Conservation (phyloP, 306 rosid genomes). For the Casuarina cunninghamiana region DNA sequence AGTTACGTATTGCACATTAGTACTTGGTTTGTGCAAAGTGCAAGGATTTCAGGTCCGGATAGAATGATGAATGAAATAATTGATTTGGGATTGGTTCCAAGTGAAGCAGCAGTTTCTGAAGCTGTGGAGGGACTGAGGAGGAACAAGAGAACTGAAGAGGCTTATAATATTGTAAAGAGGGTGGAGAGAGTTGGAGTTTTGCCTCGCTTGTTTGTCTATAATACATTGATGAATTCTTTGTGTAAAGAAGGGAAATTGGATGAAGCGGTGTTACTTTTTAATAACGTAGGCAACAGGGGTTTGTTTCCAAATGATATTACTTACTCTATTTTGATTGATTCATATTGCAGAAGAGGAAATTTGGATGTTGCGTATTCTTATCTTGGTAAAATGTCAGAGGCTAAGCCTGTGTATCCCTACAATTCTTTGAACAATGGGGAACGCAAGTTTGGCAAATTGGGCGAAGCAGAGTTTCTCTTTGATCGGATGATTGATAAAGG, state of each 20-base stretch:
- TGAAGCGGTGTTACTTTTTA: conserved; percentile 66
- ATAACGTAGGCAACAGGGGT: conserved; percentile 44
- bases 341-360: conserved; percentile 69
- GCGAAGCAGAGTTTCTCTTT: conserved; percentile 54
- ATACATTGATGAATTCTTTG: conserved; percentile 70
- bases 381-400: conserved; percentile 58
- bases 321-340: conserved; percentile 77
- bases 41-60: conserved; percentile 53
- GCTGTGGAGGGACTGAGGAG: conserved; percentile 72
- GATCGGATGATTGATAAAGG: conserved; percentile 60
- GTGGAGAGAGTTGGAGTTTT: conserved; percentile 53
- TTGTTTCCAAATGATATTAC: conserved; percentile 73
- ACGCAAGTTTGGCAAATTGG: conserved; percentile 70
- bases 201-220: conserved; percentile 70
- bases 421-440: conserved; percentile 80
- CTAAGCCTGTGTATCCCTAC: conserved; percentile 58
- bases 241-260: conserved; percentile 71
- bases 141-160: conserved; percentile 52
- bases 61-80: conserved; percentile 71
- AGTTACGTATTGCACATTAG: conserved; percentile 71
- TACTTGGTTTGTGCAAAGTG: conserved; percentile 71
- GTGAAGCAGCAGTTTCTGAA: conserved; percentile 70
- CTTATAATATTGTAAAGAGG: conserved; percentile 61
- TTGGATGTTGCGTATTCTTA: conserved; percentile 61
- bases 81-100: conserved; percentile 55